Conservation (phyloP, 2,329 filamentous ascomycete species). For the Falciphora oryzae region DNA sequence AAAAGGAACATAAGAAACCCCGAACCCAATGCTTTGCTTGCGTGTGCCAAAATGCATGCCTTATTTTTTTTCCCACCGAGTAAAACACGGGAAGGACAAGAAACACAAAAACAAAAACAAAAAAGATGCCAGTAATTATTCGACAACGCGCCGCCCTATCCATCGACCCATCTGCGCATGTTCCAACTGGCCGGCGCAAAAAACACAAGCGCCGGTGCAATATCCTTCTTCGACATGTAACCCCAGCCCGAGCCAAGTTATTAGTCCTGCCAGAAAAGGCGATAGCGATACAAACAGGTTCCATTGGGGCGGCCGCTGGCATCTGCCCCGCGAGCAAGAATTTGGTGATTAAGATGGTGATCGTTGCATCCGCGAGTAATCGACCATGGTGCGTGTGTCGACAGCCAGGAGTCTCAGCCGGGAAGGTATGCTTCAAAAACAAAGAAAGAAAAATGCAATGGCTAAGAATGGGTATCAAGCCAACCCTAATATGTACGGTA, state of each 20-base stretch:
- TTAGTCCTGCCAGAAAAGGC: not conserved
- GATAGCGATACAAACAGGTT: not conserved
- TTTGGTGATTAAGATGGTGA: not conserved
- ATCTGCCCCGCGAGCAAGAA: not conserved
- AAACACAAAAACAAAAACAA: not conserved
- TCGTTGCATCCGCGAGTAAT: not conserved
- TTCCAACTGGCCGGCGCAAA: not conserved
- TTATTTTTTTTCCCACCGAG: not conserved
- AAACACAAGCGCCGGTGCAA: not conserved
- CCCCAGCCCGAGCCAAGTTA: not conserved
- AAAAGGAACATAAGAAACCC: not conserved
- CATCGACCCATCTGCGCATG: not conserved
- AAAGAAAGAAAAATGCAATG: constrained; percentile 3
- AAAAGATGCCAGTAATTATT: not conserved
- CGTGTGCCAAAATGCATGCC: not conserved
- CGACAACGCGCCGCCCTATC: not conserved
- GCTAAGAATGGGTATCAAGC: constrained; percentile 3
- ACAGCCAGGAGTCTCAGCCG: not conserved
- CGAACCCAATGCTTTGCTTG: not conserved
- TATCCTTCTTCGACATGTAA: not conserved
- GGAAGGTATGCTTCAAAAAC: not conserved
- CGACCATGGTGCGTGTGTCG: not conserved
- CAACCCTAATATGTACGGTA: constrained; percentile 5
- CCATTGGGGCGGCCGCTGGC: not conserved
- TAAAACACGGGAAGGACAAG: not conserved